These are phyloP conservation scores for Aspergillus flavus DNA, from an alignment of 2,329 filamentous ascomycete genomes.

Conservation along the genomic window DNA sequence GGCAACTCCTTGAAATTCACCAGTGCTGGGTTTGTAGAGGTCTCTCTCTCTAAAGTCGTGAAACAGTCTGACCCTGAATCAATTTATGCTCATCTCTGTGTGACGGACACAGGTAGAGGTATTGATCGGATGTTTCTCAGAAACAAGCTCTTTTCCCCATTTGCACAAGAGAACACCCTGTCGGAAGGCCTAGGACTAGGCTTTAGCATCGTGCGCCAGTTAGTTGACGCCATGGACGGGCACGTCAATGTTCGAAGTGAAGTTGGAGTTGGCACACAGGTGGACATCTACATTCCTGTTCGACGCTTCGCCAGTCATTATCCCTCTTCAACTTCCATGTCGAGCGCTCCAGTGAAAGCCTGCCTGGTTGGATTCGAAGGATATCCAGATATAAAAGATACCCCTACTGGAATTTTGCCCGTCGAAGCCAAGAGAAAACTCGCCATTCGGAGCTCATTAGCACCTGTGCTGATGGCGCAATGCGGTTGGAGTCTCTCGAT, in stretches of 20 bases:
- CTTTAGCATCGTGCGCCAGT: constrained; percentile 61
- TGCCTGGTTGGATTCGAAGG: constrained; percentile 32
- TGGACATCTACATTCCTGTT: constrained; percentile 33
- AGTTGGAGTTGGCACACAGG: constrained; percentile 29
- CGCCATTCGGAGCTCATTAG: constrained; percentile 28
- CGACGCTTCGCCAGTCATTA: constrained; percentile 5
- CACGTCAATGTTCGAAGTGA: constrained; percentile 56
- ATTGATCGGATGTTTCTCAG: constrained; percentile 63
- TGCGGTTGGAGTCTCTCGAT: constrained; percentile 28
- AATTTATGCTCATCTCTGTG: constrained; percentile 39
- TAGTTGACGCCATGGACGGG: constrained; percentile 61
- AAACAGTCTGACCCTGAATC: constrained; percentile 14
- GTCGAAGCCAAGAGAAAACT: constrained; percentile 32
- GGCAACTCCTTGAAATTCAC: constrained; percentile 44
- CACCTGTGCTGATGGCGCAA: constrained; percentile 25
- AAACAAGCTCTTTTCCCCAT: constrained; percentile 63
- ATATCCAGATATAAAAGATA: constrained; percentile 24
- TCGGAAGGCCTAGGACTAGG: constrained; percentile 65
- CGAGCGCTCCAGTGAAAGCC: constrained; percentile 10
- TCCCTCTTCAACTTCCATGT: constrained; percentile 23
- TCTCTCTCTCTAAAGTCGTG: constrained; percentile 26
- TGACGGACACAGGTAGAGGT: constrained; percentile 65
- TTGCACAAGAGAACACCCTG: constrained; percentile 63
- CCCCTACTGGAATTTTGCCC: constrained; percentile 25
- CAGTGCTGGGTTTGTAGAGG: constrained; percentile 33